Percentiles rank a stretch among this genome's conserved stretches.
phyloP scores from a whole-genome alignment of 352 stramenopile genomes.

The Phytopythium montanum region DNA sequence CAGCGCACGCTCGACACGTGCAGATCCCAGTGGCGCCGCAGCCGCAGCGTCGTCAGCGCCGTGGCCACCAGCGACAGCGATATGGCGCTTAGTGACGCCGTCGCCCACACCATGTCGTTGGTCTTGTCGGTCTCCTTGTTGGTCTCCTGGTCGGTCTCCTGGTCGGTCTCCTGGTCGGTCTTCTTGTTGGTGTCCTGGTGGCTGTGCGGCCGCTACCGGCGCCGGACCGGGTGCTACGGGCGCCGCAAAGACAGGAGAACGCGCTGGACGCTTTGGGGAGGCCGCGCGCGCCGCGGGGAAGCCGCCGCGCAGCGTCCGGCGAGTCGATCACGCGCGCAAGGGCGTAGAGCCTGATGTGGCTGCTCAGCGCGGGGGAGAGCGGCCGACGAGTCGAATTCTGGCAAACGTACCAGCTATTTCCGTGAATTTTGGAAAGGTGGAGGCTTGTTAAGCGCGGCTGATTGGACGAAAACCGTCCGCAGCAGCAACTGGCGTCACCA shows the following conservation, averaged over 20 bases:
- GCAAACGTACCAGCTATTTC: background rate
- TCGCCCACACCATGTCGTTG: constrained; percentile 8
- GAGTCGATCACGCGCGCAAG: background rate
- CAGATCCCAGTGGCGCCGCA: constrained; percentile 19
- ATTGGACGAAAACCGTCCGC: background rate
- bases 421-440: background rate
- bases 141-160: no score
- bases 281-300: background rate
- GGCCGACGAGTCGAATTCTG: background rate
- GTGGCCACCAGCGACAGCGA: constrained; percentile 11
- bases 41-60: constrained; percentile 12
- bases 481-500: no score
- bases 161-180: no score
- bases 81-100: background rate
- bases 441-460: background rate
- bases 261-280: background rate
- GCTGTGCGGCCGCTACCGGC: no score
- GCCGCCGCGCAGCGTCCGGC: background rate
- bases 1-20: constrained; percentile 11
- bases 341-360: background rate
- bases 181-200: no score
- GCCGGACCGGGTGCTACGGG: no score
- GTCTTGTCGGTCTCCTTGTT: background rate
- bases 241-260: background rate
- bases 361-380: background rate